Conservation (phyloP, 768 basidiomycete genomes). For the Trametes meyenii region DNA sequence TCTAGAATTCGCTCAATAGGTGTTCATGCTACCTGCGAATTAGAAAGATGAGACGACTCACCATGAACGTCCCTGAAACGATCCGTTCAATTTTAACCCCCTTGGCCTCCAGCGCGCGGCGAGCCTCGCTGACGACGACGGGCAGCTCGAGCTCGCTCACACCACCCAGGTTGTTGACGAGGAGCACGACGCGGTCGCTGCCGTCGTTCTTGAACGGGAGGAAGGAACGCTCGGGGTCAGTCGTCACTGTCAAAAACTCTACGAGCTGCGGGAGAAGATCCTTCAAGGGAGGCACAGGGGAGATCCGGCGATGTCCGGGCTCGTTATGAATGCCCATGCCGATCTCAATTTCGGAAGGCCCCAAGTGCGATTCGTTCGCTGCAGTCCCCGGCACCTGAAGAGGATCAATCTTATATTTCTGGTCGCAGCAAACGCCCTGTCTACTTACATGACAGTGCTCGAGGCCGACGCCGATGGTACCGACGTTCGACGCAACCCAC, state of each 20-base stretch:
- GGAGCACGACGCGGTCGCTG: slow-evolving; percentile 69
- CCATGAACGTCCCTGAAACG: slow-evolving; percentile 87
- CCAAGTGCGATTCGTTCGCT: slow-evolving; percentile 54
- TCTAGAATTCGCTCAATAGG: slow-evolving; percentile 44
- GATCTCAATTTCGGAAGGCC: slow-evolving; percentile 74
- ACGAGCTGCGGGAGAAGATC: slow-evolving; percentile 73
- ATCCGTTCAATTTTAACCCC: slow-evolving; percentile 64
- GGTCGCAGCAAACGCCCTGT: too few relatives aligned
- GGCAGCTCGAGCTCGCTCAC: slow-evolving; percentile 81
- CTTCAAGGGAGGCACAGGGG: slow-evolving; percentile 70
- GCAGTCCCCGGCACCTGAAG: slow-evolving; percentile 81
- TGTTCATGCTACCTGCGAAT: neutral
- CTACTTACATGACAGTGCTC: slow-evolving; percentile 82
- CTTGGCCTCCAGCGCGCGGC: slow-evolving; percentile 54
- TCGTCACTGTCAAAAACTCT: slow-evolving; percentile 68
- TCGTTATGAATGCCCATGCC: slow-evolving; percentile 95
- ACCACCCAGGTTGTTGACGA: slow-evolving; percentile 90
- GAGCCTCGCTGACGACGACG: slow-evolving; percentile 65
- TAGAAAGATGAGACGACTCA: slow-evolving; percentile 31
- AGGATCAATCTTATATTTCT: neutral
- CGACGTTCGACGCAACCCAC: slow-evolving; percentile 66
- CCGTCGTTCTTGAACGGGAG: slow-evolving; percentile 66
- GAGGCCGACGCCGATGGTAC: slow-evolving; percentile 83
- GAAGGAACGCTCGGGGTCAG: slow-evolving; percentile 78
- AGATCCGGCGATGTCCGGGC: slow-evolving; percentile 67